A percentile compares a stretch with the other conserved stretches of the same genome.
Conservation (phyloP, 192 early-diverging fungal genomes). For the Diversispora epigaea region DNA sequence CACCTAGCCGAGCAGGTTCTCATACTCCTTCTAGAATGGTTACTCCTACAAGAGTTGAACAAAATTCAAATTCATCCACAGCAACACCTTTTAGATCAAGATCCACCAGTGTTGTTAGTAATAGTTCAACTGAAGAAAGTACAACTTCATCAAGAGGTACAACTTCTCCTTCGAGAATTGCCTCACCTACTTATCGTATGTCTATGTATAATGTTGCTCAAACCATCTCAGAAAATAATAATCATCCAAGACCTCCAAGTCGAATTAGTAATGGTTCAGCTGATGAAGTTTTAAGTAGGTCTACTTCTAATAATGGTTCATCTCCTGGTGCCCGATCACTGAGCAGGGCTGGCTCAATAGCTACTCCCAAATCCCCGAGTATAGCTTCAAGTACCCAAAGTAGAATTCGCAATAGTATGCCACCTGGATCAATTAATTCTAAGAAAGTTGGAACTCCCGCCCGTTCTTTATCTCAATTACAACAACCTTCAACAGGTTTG, state of each 20-base stretch:
- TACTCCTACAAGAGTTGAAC: not conserved
- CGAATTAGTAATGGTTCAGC: slow-evolving; percentile 23
- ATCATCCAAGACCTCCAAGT: slow-evolving; percentile 28
- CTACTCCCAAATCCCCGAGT: slow-evolving; percentile 3
- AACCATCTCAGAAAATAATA: not conserved
- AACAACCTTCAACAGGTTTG: not conserved
- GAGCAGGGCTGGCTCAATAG: not conserved
- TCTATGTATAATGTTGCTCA: slow-evolving; percentile 6
- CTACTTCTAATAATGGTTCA: not conserved
- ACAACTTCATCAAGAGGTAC: slow-evolving; percentile 25
- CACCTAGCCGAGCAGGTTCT: slow-evolving; percentile 11
- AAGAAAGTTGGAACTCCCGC: not conserved
- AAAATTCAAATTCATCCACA: not conserved
- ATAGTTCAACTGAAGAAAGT: slow-evolving; percentile 31
- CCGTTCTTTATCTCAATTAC: not conserved
- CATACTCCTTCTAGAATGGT: slow-evolving; percentile 23
- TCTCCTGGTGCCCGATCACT: not conserved
- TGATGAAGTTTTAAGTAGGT: slow-evolving; percentile 12
- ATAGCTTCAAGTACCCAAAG: not conserved
- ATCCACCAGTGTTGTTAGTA: slow-evolving; percentile 21
- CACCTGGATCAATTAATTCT: not conserved
- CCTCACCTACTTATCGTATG: slow-evolving; percentile 15
- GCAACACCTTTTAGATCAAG: not conserved
- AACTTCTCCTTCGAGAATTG: slow-evolving; percentile 13
- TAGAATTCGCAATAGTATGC: slow-evolving; percentile 8